Conservation (phyloP, 108 stramenopile species). For the Nitzschia sp. region DNA sequence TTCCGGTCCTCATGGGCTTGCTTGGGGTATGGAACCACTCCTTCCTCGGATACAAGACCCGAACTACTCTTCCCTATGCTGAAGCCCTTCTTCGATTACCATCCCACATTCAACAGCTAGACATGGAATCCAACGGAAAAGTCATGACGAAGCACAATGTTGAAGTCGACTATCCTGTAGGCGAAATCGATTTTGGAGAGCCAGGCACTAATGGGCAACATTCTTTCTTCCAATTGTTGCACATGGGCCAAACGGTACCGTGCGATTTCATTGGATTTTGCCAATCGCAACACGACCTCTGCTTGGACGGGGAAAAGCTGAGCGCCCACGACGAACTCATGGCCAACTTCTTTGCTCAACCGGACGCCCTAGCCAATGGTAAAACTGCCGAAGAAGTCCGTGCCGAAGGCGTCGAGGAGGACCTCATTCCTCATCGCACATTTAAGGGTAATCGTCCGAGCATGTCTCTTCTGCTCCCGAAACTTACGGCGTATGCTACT, state of each 20-base stretch:
- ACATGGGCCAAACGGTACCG: constrained; percentile 97
- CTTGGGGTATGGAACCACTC: constrained; percentile 98
- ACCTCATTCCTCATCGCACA: constrained; percentile 87
- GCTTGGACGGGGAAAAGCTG: constrained; percentile 89
- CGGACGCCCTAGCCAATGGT: constrained; percentile 96
- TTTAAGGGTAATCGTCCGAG: constrained; percentile 98
- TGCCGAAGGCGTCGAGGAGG: constrained; percentile 89
- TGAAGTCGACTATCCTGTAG: constrained; percentile 87
- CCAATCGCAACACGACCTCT: constrained; percentile 81
- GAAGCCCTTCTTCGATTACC: constrained; percentile 96
- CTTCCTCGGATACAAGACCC: constrained; percentile 90
- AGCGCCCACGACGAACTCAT: constrained; percentile 99
- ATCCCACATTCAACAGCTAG: constrained; percentile 99
- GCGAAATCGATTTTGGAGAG: constrained; percentile 98
- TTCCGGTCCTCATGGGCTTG: constrained; percentile 97
- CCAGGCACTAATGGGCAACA: constrained; percentile 99
- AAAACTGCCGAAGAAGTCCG: constrained; percentile 91
- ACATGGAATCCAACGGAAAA: constrained; percentile 97
- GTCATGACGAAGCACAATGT: constrained; percentile 84
- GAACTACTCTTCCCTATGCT: constrained; percentile 93
- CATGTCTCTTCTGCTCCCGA: constrained; percentile 91
- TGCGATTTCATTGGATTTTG: constrained; percentile 97
- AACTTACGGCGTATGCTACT: constrained; percentile 91
- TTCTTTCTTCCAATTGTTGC: constrained; percentile 98
- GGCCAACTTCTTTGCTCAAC: constrained; percentile 99